A percentile compares a stretch with the other conserved stretches of the same genome.
Conservation (phyloP, 208 protist genomes). For the Leptomonas seymouri region DNA sequence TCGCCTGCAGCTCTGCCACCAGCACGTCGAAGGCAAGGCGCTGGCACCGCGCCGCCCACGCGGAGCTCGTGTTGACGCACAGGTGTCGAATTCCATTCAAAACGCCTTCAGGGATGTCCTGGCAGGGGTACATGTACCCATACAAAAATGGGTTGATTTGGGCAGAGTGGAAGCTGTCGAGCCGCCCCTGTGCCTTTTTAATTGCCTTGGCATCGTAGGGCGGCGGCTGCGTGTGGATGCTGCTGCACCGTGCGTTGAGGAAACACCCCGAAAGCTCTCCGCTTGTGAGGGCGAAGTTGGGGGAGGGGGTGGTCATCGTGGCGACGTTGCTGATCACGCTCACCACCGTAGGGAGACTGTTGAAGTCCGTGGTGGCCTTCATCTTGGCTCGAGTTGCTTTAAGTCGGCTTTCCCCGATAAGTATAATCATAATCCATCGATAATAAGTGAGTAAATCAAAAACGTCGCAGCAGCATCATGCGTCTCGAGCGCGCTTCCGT, state of each 20-base stretch:
- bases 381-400: background rate
- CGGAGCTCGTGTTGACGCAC: conserved; percentile 54
- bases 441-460: too few species aligned
- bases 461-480: too few species aligned
- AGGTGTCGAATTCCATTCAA: conserved; percentile 61
- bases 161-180: conserved; percentile 65
- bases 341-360: conserved; percentile 24
- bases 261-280: conserved; percentile 67
- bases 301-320: conserved; percentile 19
- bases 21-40: conserved; percentile 68
- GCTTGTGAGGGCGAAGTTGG: conserved; percentile 34
- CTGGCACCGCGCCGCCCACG: conserved; percentile 77
- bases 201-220: conserved; percentile 54
- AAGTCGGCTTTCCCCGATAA: background rate
- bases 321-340: conserved; percentile 60
- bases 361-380: conserved; percentile 28
- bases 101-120: conserved; percentile 53
- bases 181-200: conserved; percentile 60
- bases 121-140: conserved; percentile 70
- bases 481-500: too few species aligned
- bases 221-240: conserved; percentile 66
- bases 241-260: conserved; percentile 58
- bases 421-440: too few species aligned
- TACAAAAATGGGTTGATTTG: conserved; percentile 76
- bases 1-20: conserved; percentile 60